Evolutionary conservation across 805 yeast species (phyloP), one percentile per base, ranked within the genome.

Genomic region (Kuraishia floccosa): DNA sequence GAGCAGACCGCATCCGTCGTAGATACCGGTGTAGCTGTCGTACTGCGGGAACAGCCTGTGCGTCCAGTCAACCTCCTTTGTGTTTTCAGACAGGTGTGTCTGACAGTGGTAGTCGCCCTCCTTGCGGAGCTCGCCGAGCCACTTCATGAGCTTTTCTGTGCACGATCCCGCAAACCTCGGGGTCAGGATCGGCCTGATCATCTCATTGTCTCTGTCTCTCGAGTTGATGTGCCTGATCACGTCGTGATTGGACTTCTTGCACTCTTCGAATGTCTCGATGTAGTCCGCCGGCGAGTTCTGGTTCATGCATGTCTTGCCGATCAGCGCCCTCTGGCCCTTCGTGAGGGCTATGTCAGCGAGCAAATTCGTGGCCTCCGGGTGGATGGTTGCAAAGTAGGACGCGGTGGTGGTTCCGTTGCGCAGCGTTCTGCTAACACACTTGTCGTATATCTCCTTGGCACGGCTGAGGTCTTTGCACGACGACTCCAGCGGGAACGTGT

Each of bases 271-370:
- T 1, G 73, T 58, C 43, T 83, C 87, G 26, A 60, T 50, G 50
- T 83, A 74, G 48, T 71, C 79, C 19, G 69, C 78, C 1, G 91
- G 93, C 1, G 84, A 71, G 55, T 83, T 77, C 37, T 71, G 68
- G 48, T 86, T 79, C 97, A 91, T 91, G 50, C 97, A 91, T 14
- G 85, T 94, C 43, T 89, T 78, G 4, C 98, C 98, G 24, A 91
- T 73, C 32, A 82, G 67, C 0, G 95, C 96, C 37, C 96, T 63
- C 54, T 87, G 97, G 24, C 95, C 94, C 19, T 58, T 42, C 24
- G 59, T 37, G 9, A 76, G 56, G 22, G 89, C 74, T 11, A 80
- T 49, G 35, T 78, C 80, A 2, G 94, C 94, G 44, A 91, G 68
- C 23, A 78, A 43, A 31, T 77, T 77, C 2, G 96, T 70, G 3